Base-by-base conservation (phyloP, 805 yeast species). In the Candida caryicola region DNA sequence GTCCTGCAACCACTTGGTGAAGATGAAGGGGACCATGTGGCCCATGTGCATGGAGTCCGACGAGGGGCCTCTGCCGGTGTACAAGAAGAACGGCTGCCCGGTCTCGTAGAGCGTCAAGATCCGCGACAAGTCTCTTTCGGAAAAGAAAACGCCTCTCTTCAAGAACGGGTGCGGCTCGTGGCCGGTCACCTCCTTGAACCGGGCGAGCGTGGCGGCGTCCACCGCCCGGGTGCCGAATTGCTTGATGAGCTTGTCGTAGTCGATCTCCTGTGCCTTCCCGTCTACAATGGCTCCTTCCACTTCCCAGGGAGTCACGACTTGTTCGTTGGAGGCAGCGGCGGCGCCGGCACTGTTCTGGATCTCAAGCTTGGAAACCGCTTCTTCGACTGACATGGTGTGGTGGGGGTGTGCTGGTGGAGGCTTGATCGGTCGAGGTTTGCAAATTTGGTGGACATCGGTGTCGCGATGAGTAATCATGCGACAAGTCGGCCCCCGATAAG, bases 271-370 rank as follows among this genome's bases (percentile, higher is more conserved):
- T n/a, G 85, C 78, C 52, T 82, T 72, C 38, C 99, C 99, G 53
- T 90, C 95, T 41, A 88, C 96, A 33, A 91, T 95, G 2, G 97
- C 98, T 41, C 98, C 99, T 64, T 86, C 96, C 21, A 93, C 99
- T 60, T 93, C 99, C 99, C 99, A 93, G 34, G 99, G 99, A 1
- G 99, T 93, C 39, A 69, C 55, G 34, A 52, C 54, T 50, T 69
- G 75, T 28, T 65, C 71, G 25, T 21, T 21, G n/a, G 53, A 45
- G 17, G 27, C 52, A 26, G 29, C 31, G 4, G 34, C 9, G 17
- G 28, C 17, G 32, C 18, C 23, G 23, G 18, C 4, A 30, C 26
- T 14, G 33, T 9, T 31, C 10, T 12, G 18, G 15, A 43, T 31
- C 6, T 37, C 36, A 19, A 43, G 23, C 36, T 43, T 37, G 23